Base-by-base conservation (phyloP, 1,284 basidiomycete genomes). In the Leccinum subspadiceum region DNA sequence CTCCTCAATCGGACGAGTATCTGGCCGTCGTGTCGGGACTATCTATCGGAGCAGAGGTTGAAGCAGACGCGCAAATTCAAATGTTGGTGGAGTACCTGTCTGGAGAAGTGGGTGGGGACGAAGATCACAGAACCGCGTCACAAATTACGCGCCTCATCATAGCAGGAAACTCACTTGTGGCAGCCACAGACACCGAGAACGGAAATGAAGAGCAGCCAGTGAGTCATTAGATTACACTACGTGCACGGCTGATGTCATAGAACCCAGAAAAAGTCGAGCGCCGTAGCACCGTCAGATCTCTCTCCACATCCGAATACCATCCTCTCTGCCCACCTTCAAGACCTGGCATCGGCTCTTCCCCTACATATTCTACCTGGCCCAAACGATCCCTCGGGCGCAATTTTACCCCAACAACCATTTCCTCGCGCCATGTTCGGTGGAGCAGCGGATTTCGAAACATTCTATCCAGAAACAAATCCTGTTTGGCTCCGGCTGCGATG, bases 321-420 rank as follows among this genome's bases (percentile, higher is more conserved):
- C 31, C 83, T 98, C 44, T 85, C 92, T 22, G 77, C 82, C 2
- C 81, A 92, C 64, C 79, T 98, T 33, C 75, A 83, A 17, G 94
- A 96, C 66, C 83, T 90, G 63, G 85, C 83, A 20, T 81, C 83
- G 39, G 80, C 85, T 24, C 79, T 95, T 69, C 89, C 92, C 4
- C 79, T 96, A 26, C 93, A 94, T 69, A 78, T 96, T 33, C 79
- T 97, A 20, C 92, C 96, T 0, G 96, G 96, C 10, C 84, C 87
- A 54, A 81, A 81, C 46, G 96, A 99, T 74, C 96, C 96, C 1
- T 85, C 94, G 6, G 93, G 92, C 0, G 82, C 85, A 0, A 93
- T 96, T 29, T 77, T 99, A 58, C 97, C 97, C 1, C 97, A 99
- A 72, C 96, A 98, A 72, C 84, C 93, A 0, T 82, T 99, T 66